Evolutionary conservation across 139 green algal species (phyloP).

Genomic region (Dunaliella sp.): DNA sequence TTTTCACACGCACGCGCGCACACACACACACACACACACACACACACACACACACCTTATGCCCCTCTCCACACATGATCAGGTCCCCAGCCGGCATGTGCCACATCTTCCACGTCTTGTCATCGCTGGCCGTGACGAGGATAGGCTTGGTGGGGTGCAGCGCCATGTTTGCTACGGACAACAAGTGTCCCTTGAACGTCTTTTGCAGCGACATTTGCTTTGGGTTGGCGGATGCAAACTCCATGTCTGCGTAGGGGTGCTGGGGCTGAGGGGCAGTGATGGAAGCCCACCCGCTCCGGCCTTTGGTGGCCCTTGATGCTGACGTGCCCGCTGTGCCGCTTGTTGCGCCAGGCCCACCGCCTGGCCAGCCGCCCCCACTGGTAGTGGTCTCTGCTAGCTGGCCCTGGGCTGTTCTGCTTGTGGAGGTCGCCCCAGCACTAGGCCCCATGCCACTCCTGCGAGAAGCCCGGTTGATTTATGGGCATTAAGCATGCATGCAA

Average conservation of each 20-base stretch:
- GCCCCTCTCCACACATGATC: slow-evolving; percentile 79
- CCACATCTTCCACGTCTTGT: slow-evolving; percentile 67
- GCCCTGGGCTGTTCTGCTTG: not conserved
- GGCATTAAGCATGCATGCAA: too few species aligned
- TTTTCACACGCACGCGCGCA: too few species aligned
- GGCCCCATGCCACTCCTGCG: not conserved
- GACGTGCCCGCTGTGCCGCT: not conserved
- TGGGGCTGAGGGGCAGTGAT: slow-evolving; percentile 22
- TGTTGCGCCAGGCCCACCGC: not conserved
- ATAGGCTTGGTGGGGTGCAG: slow-evolving; percentile 83
- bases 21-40: too few species aligned
- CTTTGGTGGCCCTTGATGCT: not conserved
- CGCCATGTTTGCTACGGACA: slow-evolving; percentile 57
- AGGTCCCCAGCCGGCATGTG: slow-evolving; percentile 60
- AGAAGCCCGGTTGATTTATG: too few species aligned
- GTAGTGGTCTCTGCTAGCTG: not conserved
- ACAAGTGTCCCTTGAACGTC: slow-evolving; percentile 73
- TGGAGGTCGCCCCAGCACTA: not conserved
- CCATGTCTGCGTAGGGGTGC: slow-evolving; percentile 59
- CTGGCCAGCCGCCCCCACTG: not conserved
- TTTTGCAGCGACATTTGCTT: slow-evolving; percentile 57
- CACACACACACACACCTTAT: slow-evolving; percentile 45
- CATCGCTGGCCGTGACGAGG: slow-evolving; percentile 76
- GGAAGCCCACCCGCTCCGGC: slow-evolving; percentile 35
- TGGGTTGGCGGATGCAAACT: slow-evolving; percentile 44